Conservation (phyloP, 2,329 filamentous ascomycete genomes). For the Trichoderma koningii region DNA sequence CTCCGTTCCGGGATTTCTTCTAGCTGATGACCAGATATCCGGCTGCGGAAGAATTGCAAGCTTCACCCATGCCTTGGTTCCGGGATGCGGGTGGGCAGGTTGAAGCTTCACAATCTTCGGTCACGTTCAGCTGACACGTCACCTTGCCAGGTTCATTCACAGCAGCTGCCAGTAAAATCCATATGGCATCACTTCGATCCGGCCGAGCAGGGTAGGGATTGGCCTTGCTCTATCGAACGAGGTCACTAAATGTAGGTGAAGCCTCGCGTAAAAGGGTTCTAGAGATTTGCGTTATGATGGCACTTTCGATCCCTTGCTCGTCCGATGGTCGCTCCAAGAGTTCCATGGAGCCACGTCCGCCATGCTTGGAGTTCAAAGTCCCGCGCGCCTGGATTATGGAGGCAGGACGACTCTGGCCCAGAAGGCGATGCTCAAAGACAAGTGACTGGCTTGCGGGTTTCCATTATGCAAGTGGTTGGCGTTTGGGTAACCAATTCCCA, state of each 20-base stretch:
- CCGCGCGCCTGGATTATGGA: not conserved
- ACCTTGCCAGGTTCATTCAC: not conserved
- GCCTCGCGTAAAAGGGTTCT: not conserved
- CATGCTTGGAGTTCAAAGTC: not conserved
- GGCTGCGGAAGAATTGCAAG: not conserved
- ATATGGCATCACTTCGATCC: not conserved
- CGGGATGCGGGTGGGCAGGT: not conserved
- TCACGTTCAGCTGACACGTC: not conserved
- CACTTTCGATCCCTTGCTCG: not conserved
- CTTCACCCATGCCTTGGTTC: not conserved
- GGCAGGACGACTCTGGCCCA: not conserved
- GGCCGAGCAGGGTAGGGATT: not conserved
- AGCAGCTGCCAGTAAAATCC: not conserved
- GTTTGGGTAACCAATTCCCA: not conserved
- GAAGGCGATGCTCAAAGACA: not conserved
- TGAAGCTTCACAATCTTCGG: not conserved
- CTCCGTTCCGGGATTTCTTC: slow-evolving; percentile 21
- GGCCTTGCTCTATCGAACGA: not conserved
- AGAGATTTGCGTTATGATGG: not conserved
- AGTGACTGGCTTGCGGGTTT: not conserved
- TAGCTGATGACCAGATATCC: slow-evolving; percentile 1
- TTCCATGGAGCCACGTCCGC: not conserved
- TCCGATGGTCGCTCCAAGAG: not conserved
- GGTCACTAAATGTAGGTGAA: not conserved
- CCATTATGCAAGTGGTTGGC: not conserved